Evolutionary conservation across 345 rosid genomes (phyloP).

Genomic region (Dovyalis caffra): DNA sequence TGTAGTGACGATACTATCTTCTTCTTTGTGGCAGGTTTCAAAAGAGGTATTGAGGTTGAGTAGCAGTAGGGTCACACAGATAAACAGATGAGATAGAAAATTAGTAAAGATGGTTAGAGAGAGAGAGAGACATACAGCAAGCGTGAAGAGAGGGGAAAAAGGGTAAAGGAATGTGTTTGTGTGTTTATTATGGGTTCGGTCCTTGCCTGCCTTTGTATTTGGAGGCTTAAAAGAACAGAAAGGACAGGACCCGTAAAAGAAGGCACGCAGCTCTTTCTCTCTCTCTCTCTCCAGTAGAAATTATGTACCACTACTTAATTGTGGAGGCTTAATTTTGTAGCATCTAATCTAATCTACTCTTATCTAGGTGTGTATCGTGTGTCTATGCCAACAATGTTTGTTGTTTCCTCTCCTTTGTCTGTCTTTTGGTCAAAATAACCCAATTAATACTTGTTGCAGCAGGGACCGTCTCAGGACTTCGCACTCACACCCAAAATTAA

Average conservation of each 20-base stretch:
- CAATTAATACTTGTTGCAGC: not conserved
- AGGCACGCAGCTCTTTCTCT: constrained; percentile 12
- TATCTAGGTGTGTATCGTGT: not conserved
- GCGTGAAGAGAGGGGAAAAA: not conserved
- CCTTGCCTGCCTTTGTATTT: not conserved
- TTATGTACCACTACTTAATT: too few relatives aligned
- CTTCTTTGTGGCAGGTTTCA: not conserved
- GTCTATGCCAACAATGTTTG: not conserved
- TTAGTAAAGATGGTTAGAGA: too few relatives aligned
- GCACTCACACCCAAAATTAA: not conserved
- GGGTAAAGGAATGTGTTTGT: constrained; percentile 5
- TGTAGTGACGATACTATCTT: not conserved
- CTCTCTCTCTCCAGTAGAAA: not conserved
- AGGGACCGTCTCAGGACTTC: not conserved
- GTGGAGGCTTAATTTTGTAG: too few relatives aligned
- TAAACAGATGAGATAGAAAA: not conserved
- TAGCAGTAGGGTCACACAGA: not conserved
- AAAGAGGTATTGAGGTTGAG: not conserved
- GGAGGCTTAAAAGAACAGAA: constrained; percentile 21
- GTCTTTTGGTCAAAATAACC: not conserved
- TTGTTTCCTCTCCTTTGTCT: not conserved
- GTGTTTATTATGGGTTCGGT: not conserved
- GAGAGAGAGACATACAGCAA: too few relatives aligned
- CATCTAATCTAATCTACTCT: too few relatives aligned
- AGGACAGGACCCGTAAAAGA: constrained; percentile 29